phyloP scores from a whole-genome alignment of 305 asterid species.

The Vinca major region DNA sequence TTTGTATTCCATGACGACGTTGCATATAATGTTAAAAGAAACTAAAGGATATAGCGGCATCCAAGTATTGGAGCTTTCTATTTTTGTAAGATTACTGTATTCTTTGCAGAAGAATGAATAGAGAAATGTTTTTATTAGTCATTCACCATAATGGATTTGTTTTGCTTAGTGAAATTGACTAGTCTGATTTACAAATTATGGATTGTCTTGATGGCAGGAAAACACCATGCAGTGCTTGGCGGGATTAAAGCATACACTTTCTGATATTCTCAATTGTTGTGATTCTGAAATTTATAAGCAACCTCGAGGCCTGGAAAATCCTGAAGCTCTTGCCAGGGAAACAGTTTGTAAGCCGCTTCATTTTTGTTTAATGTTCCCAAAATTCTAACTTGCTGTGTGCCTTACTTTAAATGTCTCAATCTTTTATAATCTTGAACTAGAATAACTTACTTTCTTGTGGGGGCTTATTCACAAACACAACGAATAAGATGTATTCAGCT shows the following conservation, averaged over 20 bases:
- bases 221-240: conserved; percentile 62
- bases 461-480: neutral
- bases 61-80: neutral
- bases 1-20: too few relatives aligned
- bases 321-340: conserved; percentile 76
- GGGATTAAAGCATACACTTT: conserved; percentile 52
- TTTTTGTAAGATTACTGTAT: neutral
- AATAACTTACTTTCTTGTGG: neutral
- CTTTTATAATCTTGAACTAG: neutral
- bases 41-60: too few relatives aligned
- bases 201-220: conserved; percentile 37
- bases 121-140: conserved; percentile 3
- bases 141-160: neutral
- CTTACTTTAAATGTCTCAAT: neutral
- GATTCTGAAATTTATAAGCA: conserved; percentile 57
- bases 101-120: neutral
- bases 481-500: neutral
- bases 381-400: neutral
- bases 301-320: conserved; percentile 60
- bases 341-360: conserved; percentile 57
- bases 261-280: conserved; percentile 54
- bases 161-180: neutral
- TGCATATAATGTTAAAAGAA: too few relatives aligned
- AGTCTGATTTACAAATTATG: conserved; percentile 35
- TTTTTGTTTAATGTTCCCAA: neutral